These are phyloP conservation scores for Gloeopeniophorella convolvens DNA, from an alignment of 768 basidiomycete genomes.

Conservation along the genomic window DNA sequence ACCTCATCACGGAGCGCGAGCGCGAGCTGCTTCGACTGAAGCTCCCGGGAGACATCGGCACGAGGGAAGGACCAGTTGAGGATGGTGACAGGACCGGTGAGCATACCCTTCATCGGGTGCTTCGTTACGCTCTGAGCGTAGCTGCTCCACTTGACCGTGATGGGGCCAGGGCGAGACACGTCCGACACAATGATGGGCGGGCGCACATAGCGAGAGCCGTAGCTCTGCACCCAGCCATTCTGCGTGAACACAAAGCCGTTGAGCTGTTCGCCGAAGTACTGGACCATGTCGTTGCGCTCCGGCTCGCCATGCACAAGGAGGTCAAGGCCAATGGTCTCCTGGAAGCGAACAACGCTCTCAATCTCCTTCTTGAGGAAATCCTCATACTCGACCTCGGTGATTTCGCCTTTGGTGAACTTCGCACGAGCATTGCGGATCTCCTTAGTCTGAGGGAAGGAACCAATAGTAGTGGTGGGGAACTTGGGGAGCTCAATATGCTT, in stretches of 20 bases:
- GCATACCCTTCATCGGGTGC: slow-evolving; percentile 99
- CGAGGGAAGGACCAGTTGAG: slow-evolving; percentile 99
- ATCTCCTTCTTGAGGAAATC: slow-evolving; percentile 99
- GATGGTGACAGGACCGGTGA: slow-evolving; percentile 96
- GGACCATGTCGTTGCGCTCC: slow-evolving; percentile 99
- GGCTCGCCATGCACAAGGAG: slow-evolving; percentile 98
- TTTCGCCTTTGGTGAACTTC: slow-evolving; percentile 87
- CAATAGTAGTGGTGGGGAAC: slow-evolving; percentile 98
- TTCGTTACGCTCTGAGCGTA: slow-evolving; percentile 93
- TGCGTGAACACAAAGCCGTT: slow-evolving; percentile 97
- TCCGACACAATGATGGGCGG: slow-evolving; percentile 98
- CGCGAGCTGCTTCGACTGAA: slow-evolving; percentile 97
- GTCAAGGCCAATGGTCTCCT: slow-evolving; percentile 94
- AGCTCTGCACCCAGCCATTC: slow-evolving; percentile 99
- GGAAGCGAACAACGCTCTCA: slow-evolving; percentile 88
- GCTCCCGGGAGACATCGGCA: slow-evolving; percentile 90
- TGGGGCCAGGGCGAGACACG: slow-evolving; percentile 84
- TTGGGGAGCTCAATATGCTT: slow-evolving; percentile 86
- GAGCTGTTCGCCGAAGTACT: slow-evolving; percentile 98
- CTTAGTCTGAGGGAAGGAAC: slow-evolving; percentile 99
- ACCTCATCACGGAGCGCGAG: slow-evolving; percentile 98
- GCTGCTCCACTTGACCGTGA: slow-evolving; percentile 95
- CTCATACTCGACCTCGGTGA: slow-evolving; percentile 84
- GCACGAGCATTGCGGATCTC: slow-evolving; percentile 97
- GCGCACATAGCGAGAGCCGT: slow-evolving; percentile 98